Conservation (phyloP, 148 eudicot species). For the Hydrangea macrophylla region DNA sequence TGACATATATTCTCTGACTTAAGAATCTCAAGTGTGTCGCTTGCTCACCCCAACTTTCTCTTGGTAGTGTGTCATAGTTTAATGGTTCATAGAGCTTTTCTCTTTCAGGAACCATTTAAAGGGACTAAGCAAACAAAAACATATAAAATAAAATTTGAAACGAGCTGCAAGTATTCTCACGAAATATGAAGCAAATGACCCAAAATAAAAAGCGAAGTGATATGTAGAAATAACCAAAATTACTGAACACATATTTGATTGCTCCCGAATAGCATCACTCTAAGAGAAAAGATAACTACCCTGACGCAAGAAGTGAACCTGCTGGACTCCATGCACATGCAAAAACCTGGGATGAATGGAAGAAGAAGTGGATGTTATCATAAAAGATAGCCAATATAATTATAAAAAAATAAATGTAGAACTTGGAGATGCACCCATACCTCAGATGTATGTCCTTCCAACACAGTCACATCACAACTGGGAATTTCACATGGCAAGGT, state of each 20-base stretch:
- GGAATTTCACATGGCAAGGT: slow-evolving; percentile 46
- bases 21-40: background rate
- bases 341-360: slow-evolving; percentile 45
- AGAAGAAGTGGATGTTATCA: slow-evolving; percentile 5
- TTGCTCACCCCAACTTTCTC: background rate
- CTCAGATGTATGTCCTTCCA: slow-evolving; percentile 73
- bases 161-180: background rate
- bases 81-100: background rate
- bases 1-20: background rate
- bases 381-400: background rate
- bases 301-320: slow-evolving; percentile 69
- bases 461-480: slow-evolving; percentile 41
- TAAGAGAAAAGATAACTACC: slow-evolving; percentile 31
- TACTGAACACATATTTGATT: background rate
- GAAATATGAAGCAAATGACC: background rate
- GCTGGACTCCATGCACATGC: slow-evolving; percentile 78
- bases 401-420: background rate
- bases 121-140: background rate
- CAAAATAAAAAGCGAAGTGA: background rate
- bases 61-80: background rate
- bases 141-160: background rate
- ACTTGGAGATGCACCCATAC: slow-evolving; percentile 25
- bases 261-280: background rate
- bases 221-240: background rate
- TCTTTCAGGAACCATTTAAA: background rate